These are phyloP conservation scores for Ascochyta rabiei DNA, from an alignment of 2,329 filamentous ascomycete genomes.

Conservation along the genomic window DNA sequence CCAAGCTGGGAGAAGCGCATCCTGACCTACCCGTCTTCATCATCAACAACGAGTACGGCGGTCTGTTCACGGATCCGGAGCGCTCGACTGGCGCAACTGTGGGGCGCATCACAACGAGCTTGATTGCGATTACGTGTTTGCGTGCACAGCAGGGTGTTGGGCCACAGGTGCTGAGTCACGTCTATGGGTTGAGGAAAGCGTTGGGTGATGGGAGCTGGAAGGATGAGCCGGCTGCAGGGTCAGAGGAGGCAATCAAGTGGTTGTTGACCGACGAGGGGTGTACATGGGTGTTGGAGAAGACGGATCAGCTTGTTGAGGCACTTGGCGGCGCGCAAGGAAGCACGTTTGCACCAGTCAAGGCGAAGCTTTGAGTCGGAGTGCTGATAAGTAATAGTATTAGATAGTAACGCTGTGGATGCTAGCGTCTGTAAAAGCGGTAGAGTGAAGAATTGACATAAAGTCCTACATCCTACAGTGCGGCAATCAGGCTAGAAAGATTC, in stretches of 20 bases:
- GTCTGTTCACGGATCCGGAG: constrained; percentile 72
- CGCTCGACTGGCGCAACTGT: constrained; percentile 58
- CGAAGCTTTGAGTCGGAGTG: constrained; percentile 28
- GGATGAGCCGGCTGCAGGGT: constrained; percentile 52
- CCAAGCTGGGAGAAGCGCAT: constrained; percentile 75
- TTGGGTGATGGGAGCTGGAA: constrained; percentile 68
- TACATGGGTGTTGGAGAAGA: constrained; percentile 65
- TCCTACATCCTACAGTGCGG: too few species aligned
- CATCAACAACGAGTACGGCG: constrained; percentile 74
- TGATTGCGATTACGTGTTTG: constrained; percentile 76
- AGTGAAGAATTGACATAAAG: too few species aligned
- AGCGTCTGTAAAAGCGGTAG: background rate
- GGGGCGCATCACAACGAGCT: constrained; percentile 72
- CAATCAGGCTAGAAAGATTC: too few species aligned
- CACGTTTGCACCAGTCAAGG: constrained; percentile 38
- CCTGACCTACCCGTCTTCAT: constrained; percentile 85
- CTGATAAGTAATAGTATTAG: background rate
- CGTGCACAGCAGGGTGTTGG: constrained; percentile 81
- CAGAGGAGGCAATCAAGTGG: constrained; percentile 65
- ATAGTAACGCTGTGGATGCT: background rate
- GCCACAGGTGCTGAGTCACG: constrained; percentile 79
- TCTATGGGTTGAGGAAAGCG: constrained; percentile 80
- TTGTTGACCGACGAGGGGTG: constrained; percentile 69
- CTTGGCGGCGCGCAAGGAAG: constrained; percentile 36
- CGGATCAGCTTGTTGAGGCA: constrained; percentile 64